Percentiles rank a stretch among this genome's conserved stretches.
phyloP scores from a whole-genome alignment of 2,329 filamentous ascomycete species.

The Colletotrichum sp. region DNA sequence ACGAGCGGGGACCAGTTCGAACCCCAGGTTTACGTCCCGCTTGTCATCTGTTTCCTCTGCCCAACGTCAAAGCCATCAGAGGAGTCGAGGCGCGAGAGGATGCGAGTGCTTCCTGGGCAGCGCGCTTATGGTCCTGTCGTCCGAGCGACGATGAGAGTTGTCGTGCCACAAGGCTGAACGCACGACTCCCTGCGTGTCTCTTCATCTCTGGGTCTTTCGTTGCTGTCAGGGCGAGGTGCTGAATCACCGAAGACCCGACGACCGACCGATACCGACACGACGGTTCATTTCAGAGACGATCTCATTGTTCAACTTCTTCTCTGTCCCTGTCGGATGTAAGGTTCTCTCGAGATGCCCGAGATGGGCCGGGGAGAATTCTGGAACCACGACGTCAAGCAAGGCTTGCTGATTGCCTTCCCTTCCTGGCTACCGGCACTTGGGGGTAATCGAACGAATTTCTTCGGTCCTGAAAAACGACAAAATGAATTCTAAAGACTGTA shows the following conservation, averaged over 20 bases:
- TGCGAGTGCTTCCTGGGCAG: neutral
- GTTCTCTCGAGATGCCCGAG: conserved; percentile 2
- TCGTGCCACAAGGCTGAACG: neutral
- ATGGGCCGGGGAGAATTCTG: neutral
- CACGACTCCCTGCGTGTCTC: neutral
- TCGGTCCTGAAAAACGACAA: neutral
- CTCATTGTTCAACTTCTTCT: neutral
- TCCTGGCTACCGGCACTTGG: neutral
- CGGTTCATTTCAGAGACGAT: neutral
- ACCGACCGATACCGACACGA: neutral
- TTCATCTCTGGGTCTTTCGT: neutral
- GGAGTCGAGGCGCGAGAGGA: neutral
- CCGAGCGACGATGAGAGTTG: neutral
- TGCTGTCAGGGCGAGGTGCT: neutral
- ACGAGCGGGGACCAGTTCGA: neutral
- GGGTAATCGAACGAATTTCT: neutral
- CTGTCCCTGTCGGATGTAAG: neutral
- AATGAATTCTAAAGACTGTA: neutral
- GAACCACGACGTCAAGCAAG: neutral
- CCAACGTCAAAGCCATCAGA: neutral
- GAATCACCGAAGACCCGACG: neutral
- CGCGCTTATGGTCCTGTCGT: neutral
- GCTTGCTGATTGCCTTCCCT: neutral
- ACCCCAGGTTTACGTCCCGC: neutral
- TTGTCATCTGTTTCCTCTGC: conserved; percentile 2